phyloP scores from a whole-genome alignment of 768 basidiomycete species.

The Gloeostereum incarnatum region DNA sequence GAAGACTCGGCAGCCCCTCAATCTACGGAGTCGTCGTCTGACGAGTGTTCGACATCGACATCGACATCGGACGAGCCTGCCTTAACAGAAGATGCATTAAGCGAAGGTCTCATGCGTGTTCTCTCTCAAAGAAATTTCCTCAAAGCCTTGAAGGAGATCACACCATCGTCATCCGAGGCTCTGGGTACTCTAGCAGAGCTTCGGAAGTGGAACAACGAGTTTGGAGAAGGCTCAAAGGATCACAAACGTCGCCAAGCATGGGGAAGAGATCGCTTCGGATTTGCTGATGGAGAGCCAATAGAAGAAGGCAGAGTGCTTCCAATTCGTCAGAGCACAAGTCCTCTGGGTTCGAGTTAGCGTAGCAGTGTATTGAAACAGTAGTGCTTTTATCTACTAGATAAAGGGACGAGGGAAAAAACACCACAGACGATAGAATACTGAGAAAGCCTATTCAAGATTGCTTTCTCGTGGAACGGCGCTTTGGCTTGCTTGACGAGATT shows the following conservation, averaged over 20 bases:
- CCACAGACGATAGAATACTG: too few species aligned
- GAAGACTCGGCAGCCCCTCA: too few species aligned
- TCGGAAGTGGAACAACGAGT: slow-evolving; percentile 89
- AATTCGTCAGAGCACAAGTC: background rate
- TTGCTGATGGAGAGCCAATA: slow-evolving; percentile 38
- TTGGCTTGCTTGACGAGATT: too few species aligned
- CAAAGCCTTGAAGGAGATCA: slow-evolving; percentile 83
- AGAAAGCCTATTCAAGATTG: too few species aligned
- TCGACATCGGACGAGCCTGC: background rate
- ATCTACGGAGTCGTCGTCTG: background rate
- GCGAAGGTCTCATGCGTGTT: too few species aligned
- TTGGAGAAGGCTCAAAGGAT: slow-evolving; percentile 75
- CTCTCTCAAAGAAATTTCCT: slow-evolving; percentile 61
- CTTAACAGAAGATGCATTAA: slow-evolving; percentile 5
- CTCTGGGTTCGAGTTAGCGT: too few species aligned
- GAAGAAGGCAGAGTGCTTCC: slow-evolving; percentile 38
- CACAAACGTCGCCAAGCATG: slow-evolving; percentile 65
- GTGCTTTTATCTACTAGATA: too few species aligned
- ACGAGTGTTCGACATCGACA: background rate
- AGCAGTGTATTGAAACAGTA: too few species aligned
- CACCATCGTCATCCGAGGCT: slow-evolving; percentile 80
- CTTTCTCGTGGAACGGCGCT: too few species aligned
- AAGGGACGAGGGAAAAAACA: too few species aligned
- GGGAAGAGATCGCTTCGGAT: slow-evolving; percentile 87
- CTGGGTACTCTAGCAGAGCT: slow-evolving; percentile 68